A percentile compares a stretch with the other conserved stretches of the same genome.
These are phyloP conservation scores for Hortiboletus campestris DNA, from an alignment of 768 basidiomycete genomes.

Conservation along the genomic window DNA sequence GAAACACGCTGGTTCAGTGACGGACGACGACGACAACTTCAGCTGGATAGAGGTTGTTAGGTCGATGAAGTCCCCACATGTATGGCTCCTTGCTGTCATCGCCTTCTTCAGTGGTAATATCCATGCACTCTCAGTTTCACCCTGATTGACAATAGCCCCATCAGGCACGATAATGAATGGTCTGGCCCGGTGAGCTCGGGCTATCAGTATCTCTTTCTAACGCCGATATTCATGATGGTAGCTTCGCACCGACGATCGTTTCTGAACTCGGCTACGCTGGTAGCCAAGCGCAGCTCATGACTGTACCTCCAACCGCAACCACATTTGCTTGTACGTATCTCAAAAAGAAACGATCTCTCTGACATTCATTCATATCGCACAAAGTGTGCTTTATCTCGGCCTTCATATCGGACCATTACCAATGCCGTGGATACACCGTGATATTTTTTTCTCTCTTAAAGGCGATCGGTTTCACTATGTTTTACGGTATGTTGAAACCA, in stretches of 20 bases:
- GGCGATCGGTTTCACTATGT: conserved; percentile 54
- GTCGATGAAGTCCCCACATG: conserved; percentile 52
- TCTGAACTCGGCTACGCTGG: conserved; percentile 55
- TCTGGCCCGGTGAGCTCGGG: conserved; percentile 23
- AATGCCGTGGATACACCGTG: conserved; percentile 46
- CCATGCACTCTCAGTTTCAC: not conserved
- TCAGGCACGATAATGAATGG: conserved; percentile 20
- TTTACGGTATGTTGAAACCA: conserved; percentile 40
- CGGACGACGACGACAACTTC: conserved; percentile 45
- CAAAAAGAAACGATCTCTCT: not conserved
- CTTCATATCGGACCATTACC: conserved; percentile 53
- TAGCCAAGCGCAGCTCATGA: conserved; percentile 59
- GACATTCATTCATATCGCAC: not conserved
- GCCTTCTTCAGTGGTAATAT: conserved; percentile 52
- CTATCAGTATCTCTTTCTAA: conserved; percentile 19
- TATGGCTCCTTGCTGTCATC: conserved; percentile 47
- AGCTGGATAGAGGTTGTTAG: conserved; percentile 55
- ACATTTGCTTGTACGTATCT: conserved; percentile 45
- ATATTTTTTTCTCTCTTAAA: conserved; percentile 44
- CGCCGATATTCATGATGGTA: conserved; percentile 37
- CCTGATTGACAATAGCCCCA: not conserved
- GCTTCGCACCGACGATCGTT: conserved; percentile 73
- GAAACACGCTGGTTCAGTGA: conserved; percentile 30
- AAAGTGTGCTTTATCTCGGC: conserved; percentile 40
- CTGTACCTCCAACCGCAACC: conserved; percentile 42